A percentile compares a stretch with the other conserved stretches of the same genome.
phyloP scores from a whole-genome alignment of 2,329 filamentous ascomycete species.

The Phialophora tarda region DNA sequence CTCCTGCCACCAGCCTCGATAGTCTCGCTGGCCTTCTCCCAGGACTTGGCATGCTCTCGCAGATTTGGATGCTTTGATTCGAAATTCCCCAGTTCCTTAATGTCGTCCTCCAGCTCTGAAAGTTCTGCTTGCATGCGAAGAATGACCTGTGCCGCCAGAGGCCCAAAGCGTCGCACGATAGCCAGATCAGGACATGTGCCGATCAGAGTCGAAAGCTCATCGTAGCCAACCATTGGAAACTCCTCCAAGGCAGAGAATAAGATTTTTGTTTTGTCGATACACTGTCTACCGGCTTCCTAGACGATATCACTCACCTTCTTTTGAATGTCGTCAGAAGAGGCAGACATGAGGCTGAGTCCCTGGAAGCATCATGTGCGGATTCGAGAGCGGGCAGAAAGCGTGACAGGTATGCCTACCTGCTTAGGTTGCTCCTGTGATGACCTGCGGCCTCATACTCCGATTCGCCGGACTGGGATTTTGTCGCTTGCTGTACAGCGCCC shows the following conservation, averaged over 20 bases:
- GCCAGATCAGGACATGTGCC: slow-evolving; percentile 13
- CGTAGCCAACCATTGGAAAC: slow-evolving; percentile 16
- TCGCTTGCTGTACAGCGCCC: background rate
- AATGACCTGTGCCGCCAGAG: slow-evolving; percentile 10
- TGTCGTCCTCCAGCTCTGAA: slow-evolving; percentile 18
- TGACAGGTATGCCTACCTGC: no score
- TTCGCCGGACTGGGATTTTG: background rate
- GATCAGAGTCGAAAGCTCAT: slow-evolving; percentile 12
- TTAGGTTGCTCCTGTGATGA: background rate
- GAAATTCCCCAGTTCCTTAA: background rate
- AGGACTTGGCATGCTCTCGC: slow-evolving; percentile 14
- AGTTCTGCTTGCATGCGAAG: slow-evolving; percentile 21
- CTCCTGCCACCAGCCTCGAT: slow-evolving; percentile 5
- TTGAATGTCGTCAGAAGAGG: background rate
- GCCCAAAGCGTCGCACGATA: slow-evolving; percentile 22
- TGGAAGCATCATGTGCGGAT: background rate
- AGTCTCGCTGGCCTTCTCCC: slow-evolving; percentile 10
- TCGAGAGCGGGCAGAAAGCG: background rate
- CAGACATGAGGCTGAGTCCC: background rate
- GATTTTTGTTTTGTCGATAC: background rate
- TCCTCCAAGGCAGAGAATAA: background rate
- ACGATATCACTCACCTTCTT: background rate
- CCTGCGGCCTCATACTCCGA: background rate
- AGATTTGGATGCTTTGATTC: background rate
- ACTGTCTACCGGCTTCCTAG: background rate